Evolutionary conservation across 2,329 filamentous ascomycete species (phyloP).

Genomic region (Hypoxylon sp.): DNA sequence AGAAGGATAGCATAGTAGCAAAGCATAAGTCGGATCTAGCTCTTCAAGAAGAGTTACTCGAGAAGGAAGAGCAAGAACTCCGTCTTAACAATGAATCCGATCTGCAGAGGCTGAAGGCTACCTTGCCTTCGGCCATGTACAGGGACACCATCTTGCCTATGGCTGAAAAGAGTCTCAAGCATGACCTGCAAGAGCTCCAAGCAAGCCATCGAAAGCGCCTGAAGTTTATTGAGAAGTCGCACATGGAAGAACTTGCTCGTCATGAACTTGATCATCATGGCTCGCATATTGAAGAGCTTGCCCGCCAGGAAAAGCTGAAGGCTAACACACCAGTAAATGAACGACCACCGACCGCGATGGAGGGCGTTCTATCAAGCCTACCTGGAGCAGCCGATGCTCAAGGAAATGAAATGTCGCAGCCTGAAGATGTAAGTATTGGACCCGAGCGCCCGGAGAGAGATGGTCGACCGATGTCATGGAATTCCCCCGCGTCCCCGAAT

Average conservation of each 20-base stretch:
- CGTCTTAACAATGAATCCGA: constrained; percentile 8
- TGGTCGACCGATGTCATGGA: constrained; percentile 10
- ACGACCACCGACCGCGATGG: neutral
- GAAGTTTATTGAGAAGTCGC: constrained; percentile 14
- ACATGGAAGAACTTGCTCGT: constrained; percentile 18
- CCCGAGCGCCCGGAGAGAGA: neutral
- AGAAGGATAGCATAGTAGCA: constrained; percentile 26
- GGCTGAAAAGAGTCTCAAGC: constrained; percentile 31
- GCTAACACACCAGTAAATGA: neutral
- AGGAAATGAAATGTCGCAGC: neutral
- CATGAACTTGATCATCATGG: constrained; percentile 16
- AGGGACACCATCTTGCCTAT: constrained; percentile 29
- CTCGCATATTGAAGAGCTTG: constrained; percentile 18
- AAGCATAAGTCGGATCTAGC: constrained; percentile 34
- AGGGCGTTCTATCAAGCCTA: neutral
- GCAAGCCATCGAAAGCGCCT: constrained; percentile 7
- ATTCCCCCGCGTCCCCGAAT: constrained; percentile 5
- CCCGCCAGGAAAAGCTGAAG: constrained; percentile 13
- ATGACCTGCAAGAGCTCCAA: constrained; percentile 24
- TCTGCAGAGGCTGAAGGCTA: constrained; percentile 28
- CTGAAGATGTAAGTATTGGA: constrained; percentile 34
- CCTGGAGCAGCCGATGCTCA: neutral
- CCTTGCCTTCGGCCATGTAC: constrained; percentile 21
- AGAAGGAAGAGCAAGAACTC: constrained; percentile 29
- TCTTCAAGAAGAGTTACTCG: constrained; percentile 22